Conservation (phyloP, 306 rosid genomes). For the Cucumis cinereus region DNA sequence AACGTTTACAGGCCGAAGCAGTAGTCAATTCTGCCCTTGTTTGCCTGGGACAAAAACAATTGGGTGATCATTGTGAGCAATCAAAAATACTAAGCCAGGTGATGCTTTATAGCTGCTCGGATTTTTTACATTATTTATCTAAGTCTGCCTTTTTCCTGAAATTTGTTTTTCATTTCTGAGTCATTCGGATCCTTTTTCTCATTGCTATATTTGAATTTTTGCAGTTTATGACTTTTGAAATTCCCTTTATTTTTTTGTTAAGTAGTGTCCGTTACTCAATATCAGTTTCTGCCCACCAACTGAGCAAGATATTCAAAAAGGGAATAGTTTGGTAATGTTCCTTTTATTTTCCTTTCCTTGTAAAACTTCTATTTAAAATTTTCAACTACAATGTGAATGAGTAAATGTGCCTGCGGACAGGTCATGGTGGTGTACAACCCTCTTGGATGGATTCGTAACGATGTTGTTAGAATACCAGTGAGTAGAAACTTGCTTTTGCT, state of each 20-base stretch:
- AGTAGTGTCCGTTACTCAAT: conserved; percentile 71
- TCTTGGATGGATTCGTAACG: conserved; percentile 85
- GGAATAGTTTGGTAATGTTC: conserved; percentile 63
- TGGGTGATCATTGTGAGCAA: conserved; percentile 24
- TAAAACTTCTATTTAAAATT: not conserved
- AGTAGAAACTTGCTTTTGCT: conserved; percentile 16
- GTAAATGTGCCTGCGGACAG: conserved; percentile 18
- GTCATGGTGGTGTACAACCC: conserved; percentile 78
- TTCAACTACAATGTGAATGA: not conserved
- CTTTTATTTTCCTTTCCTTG: not conserved
- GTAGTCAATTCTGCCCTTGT: conserved; percentile 58
- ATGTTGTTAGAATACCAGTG: conserved; percentile 65
- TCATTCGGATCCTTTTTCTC: not conserved
- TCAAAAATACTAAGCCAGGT: conserved; percentile 50
- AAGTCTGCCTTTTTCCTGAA: not conserved
- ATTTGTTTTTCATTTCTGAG: not conserved
- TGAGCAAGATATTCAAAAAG: conserved; percentile 39
- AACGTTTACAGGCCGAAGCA: conserved; percentile 49
- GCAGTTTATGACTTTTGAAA: not conserved
- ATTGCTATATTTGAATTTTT: not conserved
- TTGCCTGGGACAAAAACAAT: conserved; percentile 35
- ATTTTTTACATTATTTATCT: not conserved
- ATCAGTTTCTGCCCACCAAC: conserved; percentile 89
- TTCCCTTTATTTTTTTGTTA: conserved; percentile 12
- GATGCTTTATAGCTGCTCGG: not conserved